phyloP scores from a whole-genome alignment of 768 basidiomycete species.

The Boletus tomentosulus region DNA sequence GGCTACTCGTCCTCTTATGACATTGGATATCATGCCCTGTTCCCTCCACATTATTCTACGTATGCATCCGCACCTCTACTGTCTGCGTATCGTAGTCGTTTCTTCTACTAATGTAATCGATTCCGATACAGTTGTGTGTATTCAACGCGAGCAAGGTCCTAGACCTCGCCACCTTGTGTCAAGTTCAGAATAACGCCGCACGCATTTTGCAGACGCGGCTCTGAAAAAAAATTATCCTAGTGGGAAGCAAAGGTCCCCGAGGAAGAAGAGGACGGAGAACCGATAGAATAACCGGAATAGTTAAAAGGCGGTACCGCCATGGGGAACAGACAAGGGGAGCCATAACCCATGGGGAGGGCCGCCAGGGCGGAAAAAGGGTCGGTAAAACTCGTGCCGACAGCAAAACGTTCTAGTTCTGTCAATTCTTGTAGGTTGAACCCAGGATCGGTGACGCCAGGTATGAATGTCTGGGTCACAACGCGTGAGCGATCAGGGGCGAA shows the following conservation, averaged over 20 bases:
- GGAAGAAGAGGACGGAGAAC: conserved; percentile 12
- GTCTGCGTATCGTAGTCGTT: neutral
- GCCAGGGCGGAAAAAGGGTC: conserved; percentile 20
- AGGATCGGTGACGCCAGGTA: neutral
- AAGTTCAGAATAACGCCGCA: neutral
- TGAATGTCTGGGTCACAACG: neutral
- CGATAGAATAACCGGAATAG: conserved; percentile 6
- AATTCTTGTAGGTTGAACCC: conserved; percentile 9
- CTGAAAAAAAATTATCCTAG: neutral
- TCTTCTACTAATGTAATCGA: neutral
- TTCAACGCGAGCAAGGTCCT: neutral
- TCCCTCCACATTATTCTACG: too few relatives aligned
- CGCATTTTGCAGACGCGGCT: neutral
- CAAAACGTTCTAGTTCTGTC: conserved; percentile 16
- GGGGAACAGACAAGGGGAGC: neutral
- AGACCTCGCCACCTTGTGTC: neutral
- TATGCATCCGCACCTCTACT: neutral
- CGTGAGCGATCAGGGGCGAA: neutral
- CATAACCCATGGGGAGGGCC: neutral
- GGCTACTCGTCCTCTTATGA: too few relatives aligned
- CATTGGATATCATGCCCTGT: neutral
- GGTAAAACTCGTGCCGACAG: conserved; percentile 17
- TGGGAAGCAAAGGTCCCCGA: conserved; percentile 5
- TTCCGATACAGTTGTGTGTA: neutral
- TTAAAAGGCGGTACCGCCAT: conserved; percentile 21